phyloP scores from a whole-genome alignment of 345 rosid species.

The Citrus glauca region DNA sequence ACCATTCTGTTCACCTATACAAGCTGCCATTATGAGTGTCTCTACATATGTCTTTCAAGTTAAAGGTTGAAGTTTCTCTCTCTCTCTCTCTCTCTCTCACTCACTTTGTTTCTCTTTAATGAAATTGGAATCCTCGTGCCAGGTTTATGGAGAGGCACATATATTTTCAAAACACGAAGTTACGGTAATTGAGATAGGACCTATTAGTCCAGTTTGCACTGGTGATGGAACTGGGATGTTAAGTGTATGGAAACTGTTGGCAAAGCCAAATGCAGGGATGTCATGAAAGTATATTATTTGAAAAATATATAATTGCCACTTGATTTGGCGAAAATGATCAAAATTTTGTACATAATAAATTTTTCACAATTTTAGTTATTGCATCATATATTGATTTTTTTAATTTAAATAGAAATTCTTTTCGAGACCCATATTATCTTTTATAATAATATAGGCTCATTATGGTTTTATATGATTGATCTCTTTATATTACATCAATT shows the following conservation, averaged over 20 bases:
- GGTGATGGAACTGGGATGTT: slow-evolving; percentile 50
- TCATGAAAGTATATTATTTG: not conserved
- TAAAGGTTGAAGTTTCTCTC: not conserved
- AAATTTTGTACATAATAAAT: no score
- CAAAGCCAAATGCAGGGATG: not conserved
- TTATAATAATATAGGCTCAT: no score
- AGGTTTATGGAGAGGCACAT: slow-evolving; percentile 47
- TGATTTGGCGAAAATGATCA: no score
- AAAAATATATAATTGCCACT: no score
- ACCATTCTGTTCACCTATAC: slow-evolving; percentile 31
- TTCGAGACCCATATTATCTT: no score
- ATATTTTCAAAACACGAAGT: slow-evolving; percentile 36
- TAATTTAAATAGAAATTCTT: no score
- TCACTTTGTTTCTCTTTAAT: no score
- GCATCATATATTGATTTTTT: no score
- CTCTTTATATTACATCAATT: no score
- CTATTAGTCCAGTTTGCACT: slow-evolving; percentile 36
- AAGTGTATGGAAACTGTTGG: slow-evolving; percentile 28
- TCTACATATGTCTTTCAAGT: not conserved
- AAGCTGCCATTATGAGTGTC: slow-evolving; percentile 47
- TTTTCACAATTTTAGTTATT: no score
- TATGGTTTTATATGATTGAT: no score
- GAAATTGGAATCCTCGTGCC: not conserved
- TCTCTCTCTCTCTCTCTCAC: no score
- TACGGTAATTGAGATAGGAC: slow-evolving; percentile 31